phyloP scores from a whole-genome alignment of 495 filamentous ascomycete genomes.

The Lepraria neglecta region DNA sequence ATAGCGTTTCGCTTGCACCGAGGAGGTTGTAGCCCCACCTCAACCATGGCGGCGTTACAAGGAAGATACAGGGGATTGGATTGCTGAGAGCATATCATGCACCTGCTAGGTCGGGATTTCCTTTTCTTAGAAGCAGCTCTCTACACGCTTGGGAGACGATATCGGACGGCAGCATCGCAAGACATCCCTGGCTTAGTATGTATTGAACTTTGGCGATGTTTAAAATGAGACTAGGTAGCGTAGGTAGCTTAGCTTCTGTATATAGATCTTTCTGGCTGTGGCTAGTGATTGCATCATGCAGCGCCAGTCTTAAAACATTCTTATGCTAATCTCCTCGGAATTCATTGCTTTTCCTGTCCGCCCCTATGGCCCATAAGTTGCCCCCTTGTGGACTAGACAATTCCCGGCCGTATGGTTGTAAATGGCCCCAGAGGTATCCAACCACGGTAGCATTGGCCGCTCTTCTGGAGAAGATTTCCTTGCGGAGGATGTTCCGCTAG shows the following conservation, averaged over 20 bases:
- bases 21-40: neutral
- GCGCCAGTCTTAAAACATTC: neutral
- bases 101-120: neutral
- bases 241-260: neutral
- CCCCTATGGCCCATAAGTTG: too few species aligned
- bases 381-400: too few species aligned
- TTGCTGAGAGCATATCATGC: conserved; percentile 1
- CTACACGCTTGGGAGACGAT: neutral
- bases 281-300: neutral
- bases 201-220: neutral
- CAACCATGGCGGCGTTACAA: conserved; percentile 5
- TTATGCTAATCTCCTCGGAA: too few species aligned
- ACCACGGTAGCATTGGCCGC: too few species aligned
- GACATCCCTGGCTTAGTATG: neutral
- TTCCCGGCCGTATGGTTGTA: too few species aligned
- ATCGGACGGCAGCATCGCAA: neutral
- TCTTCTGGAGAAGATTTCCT: too few species aligned
- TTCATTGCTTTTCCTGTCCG: too few species aligned
- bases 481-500: too few species aligned
- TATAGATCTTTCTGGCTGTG: conserved; percentile 3
- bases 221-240: neutral
- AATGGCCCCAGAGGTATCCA: too few species aligned
- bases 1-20: conserved; percentile 8
- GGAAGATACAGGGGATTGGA: neutral
- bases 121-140: neutral